phyloP scores from a whole-genome alignment of 805 yeast species.

The Ogataea minuta region DNA sequence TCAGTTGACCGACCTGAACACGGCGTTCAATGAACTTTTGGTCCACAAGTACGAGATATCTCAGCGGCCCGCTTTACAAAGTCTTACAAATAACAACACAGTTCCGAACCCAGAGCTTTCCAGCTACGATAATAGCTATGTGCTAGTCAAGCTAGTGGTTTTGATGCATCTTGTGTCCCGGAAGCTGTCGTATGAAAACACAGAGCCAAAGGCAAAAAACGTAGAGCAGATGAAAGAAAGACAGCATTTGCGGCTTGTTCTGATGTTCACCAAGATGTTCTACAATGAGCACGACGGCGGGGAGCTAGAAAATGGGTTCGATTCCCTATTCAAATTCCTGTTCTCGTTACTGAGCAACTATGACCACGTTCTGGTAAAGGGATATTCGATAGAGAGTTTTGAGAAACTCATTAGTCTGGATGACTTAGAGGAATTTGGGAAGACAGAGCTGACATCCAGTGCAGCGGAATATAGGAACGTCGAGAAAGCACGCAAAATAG shows the following conservation, averaged over 20 bases:
- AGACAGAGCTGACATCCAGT: constrained; percentile 8
- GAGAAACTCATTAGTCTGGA: constrained; percentile 25
- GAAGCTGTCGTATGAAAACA: constrained; percentile 29
- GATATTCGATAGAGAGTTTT: constrained; percentile 21
- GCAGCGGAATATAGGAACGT: constrained; percentile 5
- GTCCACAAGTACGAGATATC: constrained; percentile 14
- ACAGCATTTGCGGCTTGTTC: constrained; percentile 31
- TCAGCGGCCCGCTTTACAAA: constrained; percentile 1
- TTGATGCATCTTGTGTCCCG: constrained; percentile 12
- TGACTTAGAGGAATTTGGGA: constrained; percentile 28
- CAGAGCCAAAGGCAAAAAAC: constrained; percentile 26
- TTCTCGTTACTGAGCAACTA: constrained; percentile 25
- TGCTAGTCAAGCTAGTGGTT: constrained; percentile 40
- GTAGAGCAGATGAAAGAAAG: constrained; percentile 22
- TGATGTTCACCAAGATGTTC: constrained; percentile 33
- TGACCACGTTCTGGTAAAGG: constrained; percentile 18
- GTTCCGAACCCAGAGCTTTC: constrained; percentile 10
- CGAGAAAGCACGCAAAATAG: constrained; percentile 13
- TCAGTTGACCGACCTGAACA: constrained; percentile 16
- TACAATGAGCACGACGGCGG: constrained; percentile 24
- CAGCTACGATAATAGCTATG: constrained; percentile 35
- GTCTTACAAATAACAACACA: constrained; percentile 8
- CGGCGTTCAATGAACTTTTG: constrained; percentile 20
- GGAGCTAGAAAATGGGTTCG: constrained; percentile 32
- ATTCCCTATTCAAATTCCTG: constrained; percentile 31